Evolutionary conservation across 139 green algal species (phyloP).

Genomic region (Gonium pectorale): DNA sequence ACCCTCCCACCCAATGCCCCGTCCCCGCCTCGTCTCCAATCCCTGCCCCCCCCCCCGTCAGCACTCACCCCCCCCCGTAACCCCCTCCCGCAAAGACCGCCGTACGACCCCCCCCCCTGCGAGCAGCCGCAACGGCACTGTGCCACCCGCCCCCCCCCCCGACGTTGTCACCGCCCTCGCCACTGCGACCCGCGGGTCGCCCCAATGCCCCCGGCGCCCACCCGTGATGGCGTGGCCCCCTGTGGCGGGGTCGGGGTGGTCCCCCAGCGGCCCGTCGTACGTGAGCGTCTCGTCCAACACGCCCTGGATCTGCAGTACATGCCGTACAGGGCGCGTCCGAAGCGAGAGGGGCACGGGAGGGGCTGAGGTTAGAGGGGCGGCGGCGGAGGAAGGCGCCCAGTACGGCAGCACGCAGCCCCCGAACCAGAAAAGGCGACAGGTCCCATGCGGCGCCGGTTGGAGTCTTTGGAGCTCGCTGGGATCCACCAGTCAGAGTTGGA

Average conservation of each 20-base stretch:
- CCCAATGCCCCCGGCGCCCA: neutral
- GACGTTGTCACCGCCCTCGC: neutral
- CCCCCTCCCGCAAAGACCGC: neutral
- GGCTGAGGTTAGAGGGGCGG: too few species aligned
- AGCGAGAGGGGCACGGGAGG: neutral
- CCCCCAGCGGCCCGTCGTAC: constrained; percentile 80
- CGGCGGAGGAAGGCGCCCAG: too few species aligned
- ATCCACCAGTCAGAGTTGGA: too few species aligned
- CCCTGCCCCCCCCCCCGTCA: too few species aligned
- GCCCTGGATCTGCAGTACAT: constrained; percentile 71
- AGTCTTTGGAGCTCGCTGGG: too few species aligned
- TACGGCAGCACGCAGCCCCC: too few species aligned
- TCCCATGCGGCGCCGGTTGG: too few species aligned
- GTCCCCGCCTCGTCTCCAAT: too few species aligned
- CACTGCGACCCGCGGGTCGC: too few species aligned
- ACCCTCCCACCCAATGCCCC: too few species aligned
- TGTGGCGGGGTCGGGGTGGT: neutral
- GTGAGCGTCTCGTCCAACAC: constrained; percentile 78
- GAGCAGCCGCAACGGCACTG: neutral
- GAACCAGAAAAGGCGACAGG: too few species aligned
- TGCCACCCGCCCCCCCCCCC: neutral
- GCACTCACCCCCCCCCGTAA: neutral
- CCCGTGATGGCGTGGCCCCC: constrained; percentile 20
- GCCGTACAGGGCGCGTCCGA: too few species aligned
- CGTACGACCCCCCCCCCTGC: neutral